A percentile compares a stretch with the other conserved stretches of the same genome.
phyloP scores from a whole-genome alignment of 23 red algal genomes.

The Gracilaria domingensis region DNA sequence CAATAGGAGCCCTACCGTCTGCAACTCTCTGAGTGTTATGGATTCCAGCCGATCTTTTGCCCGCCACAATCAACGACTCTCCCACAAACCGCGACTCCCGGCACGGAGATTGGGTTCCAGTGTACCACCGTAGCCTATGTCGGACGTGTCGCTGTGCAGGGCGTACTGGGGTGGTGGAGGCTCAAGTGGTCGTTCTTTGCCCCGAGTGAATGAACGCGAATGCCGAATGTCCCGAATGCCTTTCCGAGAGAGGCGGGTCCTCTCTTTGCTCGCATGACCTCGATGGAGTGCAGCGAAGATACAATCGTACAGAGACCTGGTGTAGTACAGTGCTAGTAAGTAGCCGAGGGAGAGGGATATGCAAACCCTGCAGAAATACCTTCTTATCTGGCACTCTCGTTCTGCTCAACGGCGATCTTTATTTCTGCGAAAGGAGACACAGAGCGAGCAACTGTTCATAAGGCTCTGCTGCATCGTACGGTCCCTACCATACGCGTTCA shows the following conservation, averaged over 20 bases:
- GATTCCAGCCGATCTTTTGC: background rate
- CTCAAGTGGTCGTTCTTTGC: background rate
- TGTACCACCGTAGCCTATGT: constrained; percentile 4
- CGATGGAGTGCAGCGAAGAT: too few relatives aligned
- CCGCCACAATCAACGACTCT: background rate
- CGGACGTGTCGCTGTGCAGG: constrained; percentile 2
- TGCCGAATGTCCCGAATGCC: background rate
- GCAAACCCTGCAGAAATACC: too few relatives aligned
- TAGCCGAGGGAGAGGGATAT: too few relatives aligned
- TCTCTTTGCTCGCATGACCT: too few relatives aligned
- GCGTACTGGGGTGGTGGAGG: background rate
- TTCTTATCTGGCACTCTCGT: too few relatives aligned
- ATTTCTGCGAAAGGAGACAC: too few relatives aligned
- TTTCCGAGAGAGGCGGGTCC: background rate
- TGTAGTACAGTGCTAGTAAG: too few relatives aligned
- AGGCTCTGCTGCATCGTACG: too few relatives aligned
- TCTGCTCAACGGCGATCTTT: too few relatives aligned
- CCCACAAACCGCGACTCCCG: constrained; percentile 1
- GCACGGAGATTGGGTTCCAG: background rate
- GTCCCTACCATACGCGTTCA: too few relatives aligned
- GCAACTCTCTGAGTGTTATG: background rate
- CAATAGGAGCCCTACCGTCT: background rate
- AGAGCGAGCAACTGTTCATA: too few relatives aligned
- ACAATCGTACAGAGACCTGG: too few relatives aligned
- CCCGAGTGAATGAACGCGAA: background rate